Evolutionary conservation across 2,329 filamentous ascomycete genomes (phyloP), one percentile per base, ranked within the genome.

Genomic region (Gaeumannomyces sp.): DNA sequence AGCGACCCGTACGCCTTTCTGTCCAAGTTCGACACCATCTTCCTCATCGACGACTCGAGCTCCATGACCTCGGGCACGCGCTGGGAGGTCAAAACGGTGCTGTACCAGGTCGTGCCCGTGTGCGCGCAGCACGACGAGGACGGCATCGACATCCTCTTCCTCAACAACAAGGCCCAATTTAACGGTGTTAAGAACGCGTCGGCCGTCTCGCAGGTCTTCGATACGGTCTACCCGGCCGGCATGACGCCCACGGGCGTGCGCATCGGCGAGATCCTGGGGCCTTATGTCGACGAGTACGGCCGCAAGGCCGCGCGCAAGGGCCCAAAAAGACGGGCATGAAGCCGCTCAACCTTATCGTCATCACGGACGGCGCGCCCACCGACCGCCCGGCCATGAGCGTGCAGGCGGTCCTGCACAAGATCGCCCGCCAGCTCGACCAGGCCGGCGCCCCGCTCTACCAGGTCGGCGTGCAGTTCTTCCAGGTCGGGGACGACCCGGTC

Each of bases 401-500:
- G 0, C 90, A 93, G 74, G 81, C 80, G 10, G 81, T 88, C 31
- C 86, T 98, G 61, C 79, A 91, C 57, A 75, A 77, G 4, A 81
- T 85, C 0, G 94, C 93, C 0, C 83, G 82, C 74, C 87, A 85
- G 72, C 84, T 98, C 38, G 89, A 95, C 71, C 76, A 76, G 63
- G 74, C 90, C 10, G 82, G 88, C 11, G 92, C 92, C 0, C 86
- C 89, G 4, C 83, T 88, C 0, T 90, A 90, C 81, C 95, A 98
- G 78, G 81, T 97, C 11, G 94, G 94, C 45, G 86, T 98, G 65
- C 94, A 98, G 75, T 98, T 98, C 79, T 96, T 98, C 80, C 94
- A 97, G 77, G 90, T 98, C 59, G 94, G 95, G n/a, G 82, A 85
- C 62, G 91, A 96, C 70, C 72, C 77, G 0, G 79, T 76, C 0